Base-by-base conservation (phyloP, 148 eudicot species). In the Camellia sinensis region DNA sequence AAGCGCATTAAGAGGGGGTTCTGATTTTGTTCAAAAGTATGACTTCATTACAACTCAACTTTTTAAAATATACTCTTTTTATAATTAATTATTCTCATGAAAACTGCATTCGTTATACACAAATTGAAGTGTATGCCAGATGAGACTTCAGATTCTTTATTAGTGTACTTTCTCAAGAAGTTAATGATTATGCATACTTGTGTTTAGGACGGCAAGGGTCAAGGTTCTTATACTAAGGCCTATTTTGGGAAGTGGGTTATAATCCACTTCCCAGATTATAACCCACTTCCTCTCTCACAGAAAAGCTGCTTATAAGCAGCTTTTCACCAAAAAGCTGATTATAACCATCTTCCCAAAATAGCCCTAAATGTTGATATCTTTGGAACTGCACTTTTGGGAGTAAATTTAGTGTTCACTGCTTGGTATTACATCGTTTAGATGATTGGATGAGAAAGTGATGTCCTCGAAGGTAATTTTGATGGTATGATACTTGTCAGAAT, bases 1-100 rank as follows among this genome's bases (percentile, higher is more conserved):
- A 83, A 93, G 82, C 91, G 99, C 98, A 79, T 89, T 78, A 79
- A 93, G 82, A 89, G 98, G 93, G 78, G 90, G 98, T 81, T 92
- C 97, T 15, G 81, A 75, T 73, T 83, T 95, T 22, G 91, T 93
- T 84, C 85, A 93, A 66, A 90, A 93, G 97, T 93, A 93, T 80
- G 96, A 83, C 56, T 57, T 18, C 56, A 2, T 75, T 44, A 1
- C 21, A 63, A 21, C 66, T 77, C 37, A 43, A 37, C 73, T 68
- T 61, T 68, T 41, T 66, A 62, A 10, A 57, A 79, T 4, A 13
- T 56, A 19, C 4, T 79, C 8, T 71, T 62, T 29, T 61, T 52
- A 4, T 18, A 18, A 9, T 17, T 57, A 37, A 43, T 69, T 19
- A 43, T 72, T 45, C 76, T 77, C 64, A 60, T 66, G 54, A 21